Conservation (phyloP, 495 filamentous ascomycete species). For the Penicillium riverlandense region DNA sequence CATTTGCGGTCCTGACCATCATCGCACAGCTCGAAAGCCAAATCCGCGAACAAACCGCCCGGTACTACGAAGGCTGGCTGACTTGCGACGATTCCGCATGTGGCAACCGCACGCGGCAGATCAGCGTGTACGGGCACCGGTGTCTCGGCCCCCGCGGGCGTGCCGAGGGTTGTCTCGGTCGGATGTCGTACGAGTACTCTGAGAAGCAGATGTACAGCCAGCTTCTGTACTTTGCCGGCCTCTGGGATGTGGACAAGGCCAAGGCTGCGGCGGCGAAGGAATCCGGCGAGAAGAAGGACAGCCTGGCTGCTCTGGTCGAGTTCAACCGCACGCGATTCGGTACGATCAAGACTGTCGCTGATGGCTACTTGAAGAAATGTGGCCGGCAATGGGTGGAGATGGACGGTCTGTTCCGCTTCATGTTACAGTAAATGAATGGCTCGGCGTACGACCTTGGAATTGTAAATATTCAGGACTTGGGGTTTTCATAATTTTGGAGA, state of each 20-base stretch:
- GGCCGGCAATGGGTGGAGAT: constrained; percentile 94
- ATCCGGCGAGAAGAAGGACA: constrained; percentile 47
- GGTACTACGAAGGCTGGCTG: constrained; percentile 89
- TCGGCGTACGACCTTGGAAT: constrained; percentile 9
- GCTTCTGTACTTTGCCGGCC: constrained; percentile 72
- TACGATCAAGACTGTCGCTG: constrained; percentile 70
- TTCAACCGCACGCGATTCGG: constrained; percentile 72
- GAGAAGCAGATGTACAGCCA: constrained; percentile 93
- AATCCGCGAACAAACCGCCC: constrained; percentile 65
- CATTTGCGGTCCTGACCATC: constrained; percentile 63
- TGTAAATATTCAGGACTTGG: constrained; percentile 16
- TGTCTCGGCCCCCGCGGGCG: constrained; percentile 83
- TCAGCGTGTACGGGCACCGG: constrained; percentile 83
- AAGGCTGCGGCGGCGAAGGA: constrained; percentile 43
- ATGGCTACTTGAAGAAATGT: constrained; percentile 85
- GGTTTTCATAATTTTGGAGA: constrained; percentile 5
- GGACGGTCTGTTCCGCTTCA: constrained; percentile 80
- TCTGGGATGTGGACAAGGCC: constrained; percentile 89
- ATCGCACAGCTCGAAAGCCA: constrained; percentile 81
- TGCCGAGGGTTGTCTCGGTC: constrained; percentile 73
- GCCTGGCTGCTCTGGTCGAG: constrained; percentile 61
- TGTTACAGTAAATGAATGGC: constrained; percentile 30
- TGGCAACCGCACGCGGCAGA: constrained; percentile 80
- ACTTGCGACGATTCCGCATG: constrained; percentile 84
- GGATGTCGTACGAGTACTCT: constrained; percentile 81